phyloP scores from a whole-genome alignment of 257 asterid genomes.

The Solanum raphanifolium region DNA sequence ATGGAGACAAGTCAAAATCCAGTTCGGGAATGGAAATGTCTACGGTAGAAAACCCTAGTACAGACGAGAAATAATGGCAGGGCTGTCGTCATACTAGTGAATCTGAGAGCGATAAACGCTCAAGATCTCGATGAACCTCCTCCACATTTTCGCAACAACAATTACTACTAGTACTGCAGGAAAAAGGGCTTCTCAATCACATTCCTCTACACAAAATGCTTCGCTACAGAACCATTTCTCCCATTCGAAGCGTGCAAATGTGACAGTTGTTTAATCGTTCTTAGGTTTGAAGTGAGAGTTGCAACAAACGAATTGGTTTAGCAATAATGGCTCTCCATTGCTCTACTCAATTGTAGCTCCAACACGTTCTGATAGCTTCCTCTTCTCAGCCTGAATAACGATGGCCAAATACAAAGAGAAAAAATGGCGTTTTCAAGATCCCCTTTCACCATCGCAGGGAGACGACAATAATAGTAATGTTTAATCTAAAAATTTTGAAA shows the following conservation, averaged over 20 bases:
- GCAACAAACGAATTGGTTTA: neutral
- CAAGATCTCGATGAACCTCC: neutral
- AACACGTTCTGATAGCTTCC: neutral
- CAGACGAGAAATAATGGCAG: neutral
- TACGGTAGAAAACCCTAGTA: neutral
- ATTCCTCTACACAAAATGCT: neutral
- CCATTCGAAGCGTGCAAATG: neutral
- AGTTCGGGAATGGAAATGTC: neutral
- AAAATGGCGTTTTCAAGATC: conserved; percentile 14
- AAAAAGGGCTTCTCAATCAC: neutral
- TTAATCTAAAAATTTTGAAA: neutral
- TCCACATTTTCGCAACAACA: conserved; percentile 2
- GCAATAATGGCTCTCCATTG: neutral
- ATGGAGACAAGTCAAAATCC: conserved; percentile 13
- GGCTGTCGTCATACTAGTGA: neutral
- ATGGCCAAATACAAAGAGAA: neutral
- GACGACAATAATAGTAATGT: neutral
- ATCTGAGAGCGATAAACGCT: neutral
- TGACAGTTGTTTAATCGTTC: neutral
- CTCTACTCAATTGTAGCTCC: neutral
- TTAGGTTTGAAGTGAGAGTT: neutral
- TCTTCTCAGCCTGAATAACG: neutral
- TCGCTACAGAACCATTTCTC: neutral
- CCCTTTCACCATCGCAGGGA: neutral
- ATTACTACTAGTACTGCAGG: neutral